Evolutionary conservation across 768 basidiomycete genomes (phyloP), one percentile per base, ranked within the genome.

Genomic region (Agaricus blazei): DNA sequence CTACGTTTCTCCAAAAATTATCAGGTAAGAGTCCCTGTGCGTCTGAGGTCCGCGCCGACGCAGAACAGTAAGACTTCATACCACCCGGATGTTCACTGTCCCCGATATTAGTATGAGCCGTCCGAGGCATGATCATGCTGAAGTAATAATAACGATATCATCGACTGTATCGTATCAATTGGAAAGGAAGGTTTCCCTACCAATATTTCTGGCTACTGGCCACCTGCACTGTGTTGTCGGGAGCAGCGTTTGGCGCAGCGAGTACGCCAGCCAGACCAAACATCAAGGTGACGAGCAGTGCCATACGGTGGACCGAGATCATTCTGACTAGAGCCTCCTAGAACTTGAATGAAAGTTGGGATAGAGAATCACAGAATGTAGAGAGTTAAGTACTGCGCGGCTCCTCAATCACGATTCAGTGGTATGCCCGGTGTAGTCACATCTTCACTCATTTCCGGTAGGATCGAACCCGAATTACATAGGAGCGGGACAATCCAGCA

Each of bases 21-120:
- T 64, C 61, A 2, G 79, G 73, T 1, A 81, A 67, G 56, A 71
- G 68, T 5, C 81, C 80, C 61, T 81, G 79, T n/a, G 67, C 57
- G 19, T 67, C 45, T 5, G 73, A 70, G 59, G 70, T 74, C 9
- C 67, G 67, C 1, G 74, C 80, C 1, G 65, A 62, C 3, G 77
- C 70, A 3, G 80, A 78, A 58, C 80, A 82, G 61, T 80, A 82
- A 3, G 79, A 78, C 64, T 76, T 72, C 74, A 75, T 80, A 8
- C 80, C 79, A 36, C 79, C 79, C 1, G 79, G 75, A 51, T 74
- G 68, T 59, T 82, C 79, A 57, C 75, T 79, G 62, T 79, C 77
- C 3, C 81, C 80, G 53, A 82, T 77, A 60, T 79, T 75, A n/a
- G 81, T 82, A 63, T 81, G 77, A 0, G 75, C 66, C 38, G 75